Percentiles rank a stretch among this genome's conserved stretches.
Evolutionary conservation across 208 protist genomes (phyloP).

Genomic region (Dictyostelium gargantuum): DNA sequence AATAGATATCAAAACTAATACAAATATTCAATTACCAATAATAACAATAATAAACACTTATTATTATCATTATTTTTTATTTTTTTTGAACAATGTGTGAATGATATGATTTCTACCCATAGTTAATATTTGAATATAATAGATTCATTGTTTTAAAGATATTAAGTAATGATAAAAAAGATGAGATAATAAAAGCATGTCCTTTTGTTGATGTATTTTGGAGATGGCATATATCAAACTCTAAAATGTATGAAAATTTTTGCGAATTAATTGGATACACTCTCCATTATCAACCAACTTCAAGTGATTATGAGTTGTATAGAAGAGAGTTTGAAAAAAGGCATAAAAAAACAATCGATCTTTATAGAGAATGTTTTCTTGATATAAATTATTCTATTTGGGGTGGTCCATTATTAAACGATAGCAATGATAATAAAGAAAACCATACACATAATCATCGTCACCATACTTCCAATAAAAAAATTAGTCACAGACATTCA

Average conservation of each 20-base stretch:
- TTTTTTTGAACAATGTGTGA: no score
- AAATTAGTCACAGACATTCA: neutral
- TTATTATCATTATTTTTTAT: neutral
- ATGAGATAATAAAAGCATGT: neutral
- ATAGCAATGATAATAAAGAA: neutral
- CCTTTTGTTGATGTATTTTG: neutral
- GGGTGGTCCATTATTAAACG: no score
- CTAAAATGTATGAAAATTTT: neutral
- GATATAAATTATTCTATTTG: neutral
- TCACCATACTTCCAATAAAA: neutral
- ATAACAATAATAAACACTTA: neutral
- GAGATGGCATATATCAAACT: neutral
- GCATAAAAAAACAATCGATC: neutral
- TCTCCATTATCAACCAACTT: neutral
- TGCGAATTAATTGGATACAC: neutral
- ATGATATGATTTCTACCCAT: no score
- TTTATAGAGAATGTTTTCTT: neutral
- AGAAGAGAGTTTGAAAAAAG: neutral
- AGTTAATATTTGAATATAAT: neutral
- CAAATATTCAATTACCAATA: no score
- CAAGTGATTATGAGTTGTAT: neutral
- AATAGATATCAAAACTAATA: no score
- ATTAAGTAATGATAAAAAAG: neutral
- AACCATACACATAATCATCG: neutral
- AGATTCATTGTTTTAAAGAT: neutral